Conservation (phyloP, 805 yeast species). For the Naumovozyma baii region DNA sequence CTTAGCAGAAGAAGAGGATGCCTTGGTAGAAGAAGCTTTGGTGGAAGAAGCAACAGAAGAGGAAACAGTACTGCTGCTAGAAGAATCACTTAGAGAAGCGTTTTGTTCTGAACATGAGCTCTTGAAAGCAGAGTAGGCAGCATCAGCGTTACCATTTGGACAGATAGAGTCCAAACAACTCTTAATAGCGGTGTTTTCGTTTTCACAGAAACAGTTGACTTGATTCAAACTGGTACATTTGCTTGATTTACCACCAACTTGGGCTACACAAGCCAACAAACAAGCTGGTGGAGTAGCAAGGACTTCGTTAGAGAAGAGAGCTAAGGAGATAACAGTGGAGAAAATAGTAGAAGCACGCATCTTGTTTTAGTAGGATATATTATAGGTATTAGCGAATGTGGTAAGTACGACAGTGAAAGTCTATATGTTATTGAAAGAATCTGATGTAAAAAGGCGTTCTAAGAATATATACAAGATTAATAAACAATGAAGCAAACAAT, state of each 20-base stretch:
- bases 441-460: background rate
- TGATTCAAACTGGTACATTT: constrained; percentile 52
- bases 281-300: constrained; percentile 86
- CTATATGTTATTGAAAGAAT: background rate
- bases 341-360: constrained; percentile 26
- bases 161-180: constrained; percentile 59
- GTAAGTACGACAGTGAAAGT: background rate
- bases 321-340: constrained; percentile 21
- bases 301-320: constrained; percentile 26
- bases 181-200: constrained; percentile 43
- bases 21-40: constrained; percentile 26
- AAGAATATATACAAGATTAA: background rate
- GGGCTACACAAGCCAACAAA: constrained; percentile 76
- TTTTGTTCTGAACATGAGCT: constrained; percentile 42
- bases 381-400: background rate
- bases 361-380: constrained; percentile 1
- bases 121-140: constrained; percentile 53
- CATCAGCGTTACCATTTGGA: constrained; percentile 49
- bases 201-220: constrained; percentile 58
- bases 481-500: no score
- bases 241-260: constrained; percentile 46
- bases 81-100: constrained; percentile 26
- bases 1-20: constrained; percentile 26
- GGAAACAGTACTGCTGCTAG: constrained; percentile 26
- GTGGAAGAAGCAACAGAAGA: constrained; percentile 30